Evolutionary conservation across 1,284 basidiomycete species (phyloP), one percentile per base, ranked within the genome.

Genomic region (Anthracocystis panici-leucophaei): DNA sequence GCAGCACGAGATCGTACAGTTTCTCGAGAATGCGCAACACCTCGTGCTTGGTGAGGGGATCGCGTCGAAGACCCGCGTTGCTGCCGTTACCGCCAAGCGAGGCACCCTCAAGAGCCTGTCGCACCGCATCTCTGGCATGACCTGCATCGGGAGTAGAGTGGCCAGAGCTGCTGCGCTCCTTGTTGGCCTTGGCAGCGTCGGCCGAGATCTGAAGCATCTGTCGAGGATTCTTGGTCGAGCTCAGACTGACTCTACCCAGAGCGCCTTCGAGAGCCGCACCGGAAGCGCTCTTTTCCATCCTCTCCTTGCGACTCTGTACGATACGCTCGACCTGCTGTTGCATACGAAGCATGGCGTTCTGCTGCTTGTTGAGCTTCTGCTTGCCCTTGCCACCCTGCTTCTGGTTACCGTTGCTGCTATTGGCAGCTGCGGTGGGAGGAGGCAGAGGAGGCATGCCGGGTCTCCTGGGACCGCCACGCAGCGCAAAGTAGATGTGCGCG

Each of bases 261-360:
- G 95, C 96, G 63, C 97, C 96, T 86, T 97, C 94, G n/a, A 99
- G 89, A 52, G 78, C 56, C 65, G 79, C 40, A 65, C 77, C 74
- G 48, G 66, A 57, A 61, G 80, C 69, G 64, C 82, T 60, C 66
- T 82, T 81, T 27, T 82, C 81, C 55, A 77, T 78, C 29, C 86
- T 89, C 85, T 92, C 88, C 77, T 94, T 91, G 3, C 95, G 93
- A 84, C 93, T 94, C 80, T 92, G 94, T 20, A 99, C 95, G 74
- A 99, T 93, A 65, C 96, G 89, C 87, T 98, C 95, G 14, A 99
- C 96, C 85, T 99, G 96, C 69, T 93, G 91, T 78, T 96, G 93
- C 93, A 99, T 95, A 67, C 93, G 90, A 81, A 95, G 92, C 93
- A 99, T 95, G 0, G 95, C 96, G 83, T 91, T 96, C 51, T 93